phyloP scores from a whole-genome alignment of 202 grass and related monocot species.

The Carex arenaria region DNA sequence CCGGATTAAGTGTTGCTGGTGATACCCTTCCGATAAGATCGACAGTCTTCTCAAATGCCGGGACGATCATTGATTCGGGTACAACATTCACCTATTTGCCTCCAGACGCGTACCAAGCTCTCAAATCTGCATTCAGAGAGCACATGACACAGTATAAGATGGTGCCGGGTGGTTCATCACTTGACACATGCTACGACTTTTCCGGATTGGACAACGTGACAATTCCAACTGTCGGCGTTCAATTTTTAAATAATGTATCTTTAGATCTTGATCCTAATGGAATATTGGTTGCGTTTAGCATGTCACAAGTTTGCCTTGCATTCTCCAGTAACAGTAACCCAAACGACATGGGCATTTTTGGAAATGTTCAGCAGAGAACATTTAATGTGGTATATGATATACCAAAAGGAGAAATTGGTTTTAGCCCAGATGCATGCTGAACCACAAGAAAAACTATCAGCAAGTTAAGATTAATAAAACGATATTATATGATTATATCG shows the following conservation, averaged over 20 bases:
- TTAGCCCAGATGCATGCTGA: conserved; percentile 38
- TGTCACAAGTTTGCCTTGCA: conserved; percentile 34
- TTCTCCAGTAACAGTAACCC: conserved; percentile 39
- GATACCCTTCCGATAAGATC: conserved; percentile 23
- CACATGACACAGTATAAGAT: conserved; percentile 31
- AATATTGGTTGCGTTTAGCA: conserved; percentile 9
- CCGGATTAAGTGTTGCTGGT: conserved; percentile 49
- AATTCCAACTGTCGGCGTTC: conserved; percentile 46
- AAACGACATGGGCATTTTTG: conserved; percentile 34
- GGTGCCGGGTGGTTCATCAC: conserved; percentile 20
- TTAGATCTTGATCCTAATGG: conserved; percentile 35
- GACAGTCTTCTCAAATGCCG: conserved; percentile 38
- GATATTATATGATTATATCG: not conserved
- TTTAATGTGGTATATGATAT: conserved; percentile 51
- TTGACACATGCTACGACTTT: conserved; percentile 85
- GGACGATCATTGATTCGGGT: conserved; percentile 70
- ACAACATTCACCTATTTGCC: conserved; percentile 66
- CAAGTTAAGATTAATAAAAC: too few relatives aligned
- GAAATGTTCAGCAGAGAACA: conserved; percentile 32
- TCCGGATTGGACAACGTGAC: conserved; percentile 24
- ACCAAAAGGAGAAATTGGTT: conserved; percentile 17
- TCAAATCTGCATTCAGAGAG: conserved; percentile 44
- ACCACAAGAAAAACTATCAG: not conserved
- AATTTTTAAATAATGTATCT: conserved; percentile 32
- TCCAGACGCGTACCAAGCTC: conserved; percentile 47